Conservation (phyloP, 768 basidiomycete species). For the Termitomyces sp. region DNA sequence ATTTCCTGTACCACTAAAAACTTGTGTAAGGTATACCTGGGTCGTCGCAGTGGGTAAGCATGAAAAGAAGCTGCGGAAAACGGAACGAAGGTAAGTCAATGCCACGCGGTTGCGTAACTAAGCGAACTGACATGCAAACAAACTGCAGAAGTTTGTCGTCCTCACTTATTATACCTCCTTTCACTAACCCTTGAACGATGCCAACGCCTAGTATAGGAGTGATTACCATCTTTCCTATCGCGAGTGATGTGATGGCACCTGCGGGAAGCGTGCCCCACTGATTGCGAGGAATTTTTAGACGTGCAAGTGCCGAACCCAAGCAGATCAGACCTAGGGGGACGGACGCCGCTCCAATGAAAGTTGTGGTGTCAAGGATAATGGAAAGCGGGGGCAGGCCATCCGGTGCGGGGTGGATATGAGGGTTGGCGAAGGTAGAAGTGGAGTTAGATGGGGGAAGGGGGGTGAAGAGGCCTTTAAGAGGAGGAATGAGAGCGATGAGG, state of each 20-base stretch:
- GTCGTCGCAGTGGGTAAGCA: slow-evolving; percentile 58
- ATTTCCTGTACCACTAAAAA: slow-evolving; percentile 58
- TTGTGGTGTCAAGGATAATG: slow-evolving; percentile 41
- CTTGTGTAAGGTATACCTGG: slow-evolving; percentile 61
- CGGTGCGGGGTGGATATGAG: slow-evolving; percentile 37
- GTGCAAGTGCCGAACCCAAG: slow-evolving; percentile 52
- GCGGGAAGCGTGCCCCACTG: slow-evolving; percentile 38
- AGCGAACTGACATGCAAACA: slow-evolving; percentile 53
- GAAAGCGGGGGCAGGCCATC: slow-evolving; percentile 54
- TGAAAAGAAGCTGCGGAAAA: slow-evolving; percentile 41
- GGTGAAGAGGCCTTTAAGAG: slow-evolving; percentile 49
- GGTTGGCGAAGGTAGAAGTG: slow-evolving; percentile 12
- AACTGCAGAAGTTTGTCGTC: slow-evolving; percentile 58
- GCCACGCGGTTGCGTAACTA: background rate
- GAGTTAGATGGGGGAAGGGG: slow-evolving; percentile 20
- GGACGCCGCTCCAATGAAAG: slow-evolving; percentile 47
- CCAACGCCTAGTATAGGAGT: slow-evolving; percentile 58
- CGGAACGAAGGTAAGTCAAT: background rate
- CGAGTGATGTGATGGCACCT: slow-evolving; percentile 47
- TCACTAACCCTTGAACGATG: slow-evolving; percentile 46
- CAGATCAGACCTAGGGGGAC: slow-evolving; percentile 49
- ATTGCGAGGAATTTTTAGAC: slow-evolving; percentile 42
- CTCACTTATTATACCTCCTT: slow-evolving; percentile 36
- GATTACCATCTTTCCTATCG: slow-evolving; percentile 48
- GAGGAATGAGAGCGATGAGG: slow-evolving; percentile 40